Evolutionary conservation across 805 yeast genomes (phyloP), one percentile per base, ranked within the genome.

Genomic region (Metschnikowia drakensbergensis): DNA sequence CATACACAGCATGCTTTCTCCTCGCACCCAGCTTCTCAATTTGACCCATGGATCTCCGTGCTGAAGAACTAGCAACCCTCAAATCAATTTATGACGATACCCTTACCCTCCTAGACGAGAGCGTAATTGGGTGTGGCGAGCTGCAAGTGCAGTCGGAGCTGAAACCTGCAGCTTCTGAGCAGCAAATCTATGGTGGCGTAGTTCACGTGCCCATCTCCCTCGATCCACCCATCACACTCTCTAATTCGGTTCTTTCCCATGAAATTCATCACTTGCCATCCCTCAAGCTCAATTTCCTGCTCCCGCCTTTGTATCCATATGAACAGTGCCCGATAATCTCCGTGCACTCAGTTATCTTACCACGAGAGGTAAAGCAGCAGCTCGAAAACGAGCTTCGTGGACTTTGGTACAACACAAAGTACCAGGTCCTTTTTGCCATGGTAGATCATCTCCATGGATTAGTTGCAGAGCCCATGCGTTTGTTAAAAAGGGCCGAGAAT

Each of bases 1-100:
- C 13, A 31, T 31, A 31, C n/a, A 11, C 33, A 2, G 33, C 33
- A 11, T 31, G 13, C 33, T 31, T 31, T n/a, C n/a, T 11, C 33
- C n/a, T 31, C 33, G 13, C n/a, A 6, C 33, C 33, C 33, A 31
- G 33, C 33, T 30, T 11, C 17, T 11, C 33, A 2, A 13, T 5
- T 6, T 6, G 22, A 8, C 6, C 36, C 36, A 41, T 41, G 45
- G 68, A 65, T 47, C 26, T 53, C 6, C 53, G 63, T 13, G 35
- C 42, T 1, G 74, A 74, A 50, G 81, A 77, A 50, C 60, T 78
- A 13, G 70, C 65, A 34, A 67, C 74, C 3, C 51, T 77, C 36
- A 46, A 48, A 41, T 69, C 72, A 0, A 77, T 77, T 1, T 78
- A 63, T 50, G 77, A 77, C 1, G 75, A 77, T 25, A 34, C 53